Conservation (phyloP, 176 grass and related monocot species). For the Carex parvula region DNA sequence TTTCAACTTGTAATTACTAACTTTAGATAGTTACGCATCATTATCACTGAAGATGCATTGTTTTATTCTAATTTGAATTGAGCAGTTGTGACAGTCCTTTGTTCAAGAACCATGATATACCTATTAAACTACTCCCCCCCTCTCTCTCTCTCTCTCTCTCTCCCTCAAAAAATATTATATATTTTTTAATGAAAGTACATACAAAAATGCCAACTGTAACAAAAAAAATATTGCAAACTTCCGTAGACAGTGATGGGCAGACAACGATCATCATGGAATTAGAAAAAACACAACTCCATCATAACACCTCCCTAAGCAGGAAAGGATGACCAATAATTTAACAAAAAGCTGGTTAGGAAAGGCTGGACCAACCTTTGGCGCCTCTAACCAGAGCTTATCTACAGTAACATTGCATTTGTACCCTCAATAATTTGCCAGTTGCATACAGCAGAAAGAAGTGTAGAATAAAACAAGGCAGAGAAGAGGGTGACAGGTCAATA, state of each 20-base stretch:
- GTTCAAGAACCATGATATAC: neutral
- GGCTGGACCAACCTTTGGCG: slow-evolving; percentile 3
- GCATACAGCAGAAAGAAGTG: neutral
- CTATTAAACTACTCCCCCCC: neutral
- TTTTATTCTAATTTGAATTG: slow-evolving; percentile 5
- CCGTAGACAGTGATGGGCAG: slow-evolving; percentile 4
- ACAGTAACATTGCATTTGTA: slow-evolving; percentile 12
- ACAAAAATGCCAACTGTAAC: slow-evolving; percentile 6
- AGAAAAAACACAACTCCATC: slow-evolving; percentile 7
- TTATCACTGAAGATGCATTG: neutral
- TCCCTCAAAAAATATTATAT: neutral
- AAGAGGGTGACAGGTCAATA: neutral
- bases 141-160: neutral
- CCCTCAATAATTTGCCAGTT: slow-evolving; percentile 11
- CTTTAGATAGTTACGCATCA: slow-evolving; percentile 8
- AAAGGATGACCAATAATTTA: slow-evolving; percentile 11
- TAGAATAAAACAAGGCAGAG: neutral
- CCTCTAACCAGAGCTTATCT: slow-evolving; percentile 10
- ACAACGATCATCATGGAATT: neutral
- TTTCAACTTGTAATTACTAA: neutral
- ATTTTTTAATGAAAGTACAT: slow-evolving; percentile 16
- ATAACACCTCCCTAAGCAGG: slow-evolving; percentile 2
- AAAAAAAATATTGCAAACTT: slow-evolving; percentile 6
- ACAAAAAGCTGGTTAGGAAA: slow-evolving; percentile 6
- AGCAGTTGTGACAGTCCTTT: neutral